phyloP scores from a whole-genome alignment of 1,139 yeast genomes.

The Hyphopichia khmerensis region DNA sequence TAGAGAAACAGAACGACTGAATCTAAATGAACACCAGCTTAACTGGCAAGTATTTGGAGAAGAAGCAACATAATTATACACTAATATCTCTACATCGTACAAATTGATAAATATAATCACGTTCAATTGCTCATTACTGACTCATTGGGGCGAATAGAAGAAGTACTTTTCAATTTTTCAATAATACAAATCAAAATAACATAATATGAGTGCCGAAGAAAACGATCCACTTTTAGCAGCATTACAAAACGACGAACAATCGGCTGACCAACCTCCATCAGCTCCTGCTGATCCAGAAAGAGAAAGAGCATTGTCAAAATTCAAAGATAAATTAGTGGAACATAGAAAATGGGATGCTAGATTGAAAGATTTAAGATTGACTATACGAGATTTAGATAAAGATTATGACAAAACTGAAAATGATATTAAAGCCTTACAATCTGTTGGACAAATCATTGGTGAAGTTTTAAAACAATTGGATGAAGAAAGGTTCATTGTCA shows the following conservation, averaged over 20 bases:
- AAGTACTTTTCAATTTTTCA: no score
- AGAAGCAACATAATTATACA: no score
- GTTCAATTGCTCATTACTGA: no score
- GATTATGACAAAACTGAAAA: slow-evolving; percentile 92
- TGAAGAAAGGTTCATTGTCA: slow-evolving; percentile 92
- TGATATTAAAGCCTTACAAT: slow-evolving; percentile 94
- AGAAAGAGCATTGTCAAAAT: slow-evolving; percentile 73
- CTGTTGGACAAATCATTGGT: slow-evolving; percentile 97
- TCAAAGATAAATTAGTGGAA: slow-evolving; percentile 83
- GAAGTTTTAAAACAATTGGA: slow-evolving; percentile 95
- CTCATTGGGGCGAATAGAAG: no score
- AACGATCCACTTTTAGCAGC: slow-evolving; percentile 74
- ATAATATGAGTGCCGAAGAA: slow-evolving; percentile 60
- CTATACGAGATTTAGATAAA: slow-evolving; percentile 80
- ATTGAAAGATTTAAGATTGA: slow-evolving; percentile 78
- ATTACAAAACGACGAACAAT: slow-evolving; percentile 45
- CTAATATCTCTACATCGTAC: no score
- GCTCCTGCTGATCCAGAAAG: slow-evolving; percentile 67
- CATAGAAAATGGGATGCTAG: slow-evolving; percentile 96
- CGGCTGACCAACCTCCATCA: slow-evolving; percentile 13
- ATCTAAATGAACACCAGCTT: background rate
- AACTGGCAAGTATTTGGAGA: background rate
- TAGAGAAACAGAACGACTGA: background rate
- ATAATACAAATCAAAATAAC: no score
- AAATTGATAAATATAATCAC: no score